phyloP scores from a whole-genome alignment of 495 filamentous ascomycete species.

The Podospora tetraspora region DNA sequence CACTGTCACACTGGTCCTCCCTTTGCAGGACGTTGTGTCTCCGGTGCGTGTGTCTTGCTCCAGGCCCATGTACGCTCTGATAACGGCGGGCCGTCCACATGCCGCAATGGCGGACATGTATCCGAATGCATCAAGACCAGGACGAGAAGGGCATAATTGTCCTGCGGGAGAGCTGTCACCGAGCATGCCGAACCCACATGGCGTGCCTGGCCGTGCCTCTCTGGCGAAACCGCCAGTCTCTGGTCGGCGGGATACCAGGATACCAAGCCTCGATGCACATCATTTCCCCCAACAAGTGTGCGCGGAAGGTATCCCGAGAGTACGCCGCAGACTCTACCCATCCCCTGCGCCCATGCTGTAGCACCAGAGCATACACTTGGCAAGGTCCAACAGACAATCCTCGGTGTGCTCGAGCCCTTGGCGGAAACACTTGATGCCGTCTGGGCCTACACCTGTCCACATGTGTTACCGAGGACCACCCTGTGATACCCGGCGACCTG shows the following conservation, averaged over 20 bases:
- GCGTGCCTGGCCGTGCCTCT: not conserved
- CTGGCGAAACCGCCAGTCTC: not conserved
- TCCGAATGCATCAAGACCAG: not conserved
- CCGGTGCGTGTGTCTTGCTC: not conserved
- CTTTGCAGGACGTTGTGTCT: not conserved
- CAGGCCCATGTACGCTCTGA: not conserved
- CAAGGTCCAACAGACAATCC: not conserved
- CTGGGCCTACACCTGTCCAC: not conserved
- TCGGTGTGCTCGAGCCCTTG: not conserved
- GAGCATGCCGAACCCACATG: not conserved
- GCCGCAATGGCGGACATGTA: not conserved
- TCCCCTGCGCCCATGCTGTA: not conserved
- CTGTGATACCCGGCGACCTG: not conserved
- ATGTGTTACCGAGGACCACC: not conserved
- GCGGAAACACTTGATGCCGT: not conserved
- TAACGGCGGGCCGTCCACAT: not conserved
- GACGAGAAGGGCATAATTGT: not conserved
- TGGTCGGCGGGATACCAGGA: not conserved
- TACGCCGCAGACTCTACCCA: not conserved
- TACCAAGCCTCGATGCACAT: not conserved
- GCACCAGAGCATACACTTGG: not conserved
- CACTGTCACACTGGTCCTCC: not conserved
- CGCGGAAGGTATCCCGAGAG: not conserved
- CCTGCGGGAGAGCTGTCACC: not conserved
- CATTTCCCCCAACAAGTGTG: not conserved